phyloP scores from a whole-genome alignment of 164 flowering plant species.

The Stephania japonica region DNA sequence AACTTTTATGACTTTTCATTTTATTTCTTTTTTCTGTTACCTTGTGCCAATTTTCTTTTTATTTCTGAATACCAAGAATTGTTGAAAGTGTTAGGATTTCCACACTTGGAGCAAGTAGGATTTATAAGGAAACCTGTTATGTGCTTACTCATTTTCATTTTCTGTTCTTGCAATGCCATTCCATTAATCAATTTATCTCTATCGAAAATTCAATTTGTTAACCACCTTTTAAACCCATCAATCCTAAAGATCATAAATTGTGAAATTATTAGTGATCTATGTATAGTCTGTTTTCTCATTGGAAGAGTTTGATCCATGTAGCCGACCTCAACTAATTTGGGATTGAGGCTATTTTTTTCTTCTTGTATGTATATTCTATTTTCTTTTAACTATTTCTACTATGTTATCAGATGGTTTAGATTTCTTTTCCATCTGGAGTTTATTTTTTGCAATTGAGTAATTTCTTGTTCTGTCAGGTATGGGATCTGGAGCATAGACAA shows the following conservation, averaged over 20 bases:
- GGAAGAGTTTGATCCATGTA: too few species aligned
- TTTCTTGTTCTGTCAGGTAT: constrained; percentile 46
- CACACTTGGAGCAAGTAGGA: not conserved
- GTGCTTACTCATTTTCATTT: not conserved
- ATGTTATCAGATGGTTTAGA: not conserved
- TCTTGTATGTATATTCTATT: too few species aligned
- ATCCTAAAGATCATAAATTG: not conserved
- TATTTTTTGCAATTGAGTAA: not conserved
- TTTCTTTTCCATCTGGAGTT: not conserved
- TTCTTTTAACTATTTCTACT: too few species aligned
- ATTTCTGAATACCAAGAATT: not conserved
- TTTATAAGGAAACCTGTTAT: not conserved
- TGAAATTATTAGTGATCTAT: not conserved
- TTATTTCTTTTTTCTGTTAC: not conserved
- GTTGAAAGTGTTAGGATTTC: not conserved
- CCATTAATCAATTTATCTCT: not conserved
- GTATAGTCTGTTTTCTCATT: too few species aligned
- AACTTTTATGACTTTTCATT: not conserved
- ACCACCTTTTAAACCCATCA: not conserved
- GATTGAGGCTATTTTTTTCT: too few species aligned
- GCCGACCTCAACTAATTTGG: too few species aligned
- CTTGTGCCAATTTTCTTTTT: not conserved
- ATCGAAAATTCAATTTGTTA: not conserved
- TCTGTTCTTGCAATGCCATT: not conserved
- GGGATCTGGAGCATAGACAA: constrained; percentile 66